Percentiles rank a stretch among this genome's conserved stretches.
Conservation (phyloP, 768 basidiomycete genomes). For the Guyanaporus albipodus region DNA sequence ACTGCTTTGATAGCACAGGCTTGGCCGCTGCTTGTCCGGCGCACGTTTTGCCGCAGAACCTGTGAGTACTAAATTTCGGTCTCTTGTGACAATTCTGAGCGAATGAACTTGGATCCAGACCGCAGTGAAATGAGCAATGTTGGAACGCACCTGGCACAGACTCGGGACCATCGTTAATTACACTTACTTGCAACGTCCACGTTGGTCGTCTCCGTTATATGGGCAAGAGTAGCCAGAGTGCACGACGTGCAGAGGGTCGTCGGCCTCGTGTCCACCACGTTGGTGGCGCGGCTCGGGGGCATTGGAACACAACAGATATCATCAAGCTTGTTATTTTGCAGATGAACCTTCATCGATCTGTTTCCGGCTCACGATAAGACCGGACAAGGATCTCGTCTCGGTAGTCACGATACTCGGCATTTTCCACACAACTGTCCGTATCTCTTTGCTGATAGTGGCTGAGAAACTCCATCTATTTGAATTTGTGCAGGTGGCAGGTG, state of each 20-base stretch:
- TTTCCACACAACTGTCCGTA: slow-evolving; percentile 7
- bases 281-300: slow-evolving; percentile 10
- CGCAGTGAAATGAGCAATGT: not conserved
- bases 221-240: slow-evolving; percentile 7
- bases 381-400: not conserved
- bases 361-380: slow-evolving; percentile 17
- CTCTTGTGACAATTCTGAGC: slow-evolving; percentile 49
- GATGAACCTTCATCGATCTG: slow-evolving; percentile 8
- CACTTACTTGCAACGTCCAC: slow-evolving; percentile 4
- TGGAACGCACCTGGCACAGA: slow-evolving; percentile 29
- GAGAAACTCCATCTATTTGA: slow-evolving; percentile 28
- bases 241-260: slow-evolving; percentile 2
- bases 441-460: slow-evolving; percentile 16
- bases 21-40: slow-evolving; percentile 37
- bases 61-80: slow-evolving; percentile 53
- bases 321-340: not conserved
- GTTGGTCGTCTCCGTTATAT: slow-evolving; percentile 8
- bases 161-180: slow-evolving; percentile 25
- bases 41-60: slow-evolving; percentile 56
- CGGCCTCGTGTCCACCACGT: slow-evolving; percentile 28
- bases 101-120: slow-evolving; percentile 3
- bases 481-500: slow-evolving; percentile 15
- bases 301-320: slow-evolving; percentile 1
- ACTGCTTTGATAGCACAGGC: slow-evolving; percentile 9
- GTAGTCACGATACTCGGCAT: not conserved